phyloP scores from a whole-genome alignment of 2,329 filamentous ascomycete species.

The Claviceps spartinae region DNA sequence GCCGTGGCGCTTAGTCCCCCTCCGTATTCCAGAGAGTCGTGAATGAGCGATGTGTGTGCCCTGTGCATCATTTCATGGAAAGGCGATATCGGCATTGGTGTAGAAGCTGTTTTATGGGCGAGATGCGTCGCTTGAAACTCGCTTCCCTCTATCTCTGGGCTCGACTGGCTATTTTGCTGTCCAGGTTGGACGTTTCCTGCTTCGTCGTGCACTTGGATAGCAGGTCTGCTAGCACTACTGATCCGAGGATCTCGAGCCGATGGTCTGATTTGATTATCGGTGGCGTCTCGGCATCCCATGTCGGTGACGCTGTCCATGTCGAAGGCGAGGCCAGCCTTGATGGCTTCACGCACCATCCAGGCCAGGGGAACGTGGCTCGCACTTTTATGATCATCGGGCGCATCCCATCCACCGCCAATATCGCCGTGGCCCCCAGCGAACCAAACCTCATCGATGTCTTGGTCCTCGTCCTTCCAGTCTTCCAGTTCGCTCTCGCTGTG shows the following conservation, averaged over 20 bases:
- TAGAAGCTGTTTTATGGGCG: constrained; percentile 2
- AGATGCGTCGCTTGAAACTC: constrained; percentile 5
- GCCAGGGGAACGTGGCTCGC: constrained; percentile 55
- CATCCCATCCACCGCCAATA: constrained; percentile 63
- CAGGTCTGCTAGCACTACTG: constrained; percentile 6
- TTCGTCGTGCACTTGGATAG: constrained; percentile 14
- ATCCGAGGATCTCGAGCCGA: background rate
- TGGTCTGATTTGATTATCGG: constrained; percentile 4
- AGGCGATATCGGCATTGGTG: constrained; percentile 6
- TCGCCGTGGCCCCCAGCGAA: constrained; percentile 71
- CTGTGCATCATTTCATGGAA: constrained; percentile 47
- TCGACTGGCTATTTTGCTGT: constrained; percentile 8
- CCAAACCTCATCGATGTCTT: constrained; percentile 71
- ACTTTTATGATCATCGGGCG: constrained; percentile 41
- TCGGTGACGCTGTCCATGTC: constrained; percentile 54
- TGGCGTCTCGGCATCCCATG: constrained; percentile 39
- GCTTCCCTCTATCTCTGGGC: constrained; percentile 11
- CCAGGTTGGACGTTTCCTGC: constrained; percentile 8
- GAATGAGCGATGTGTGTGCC: constrained; percentile 43
- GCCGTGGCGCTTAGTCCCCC: constrained; percentile 41
- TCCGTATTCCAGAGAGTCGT: constrained; percentile 56
- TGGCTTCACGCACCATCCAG: constrained; percentile 52
- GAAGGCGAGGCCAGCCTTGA: constrained; percentile 53
- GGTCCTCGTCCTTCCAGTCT: constrained; percentile 35
- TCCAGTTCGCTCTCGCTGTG: constrained; percentile 17